A percentile compares a stretch with the other conserved stretches of the same genome.
These are phyloP conservation scores for Vitis hybrid DNA, from an alignment of 177 flowering plant genomes.

Conservation along the genomic window DNA sequence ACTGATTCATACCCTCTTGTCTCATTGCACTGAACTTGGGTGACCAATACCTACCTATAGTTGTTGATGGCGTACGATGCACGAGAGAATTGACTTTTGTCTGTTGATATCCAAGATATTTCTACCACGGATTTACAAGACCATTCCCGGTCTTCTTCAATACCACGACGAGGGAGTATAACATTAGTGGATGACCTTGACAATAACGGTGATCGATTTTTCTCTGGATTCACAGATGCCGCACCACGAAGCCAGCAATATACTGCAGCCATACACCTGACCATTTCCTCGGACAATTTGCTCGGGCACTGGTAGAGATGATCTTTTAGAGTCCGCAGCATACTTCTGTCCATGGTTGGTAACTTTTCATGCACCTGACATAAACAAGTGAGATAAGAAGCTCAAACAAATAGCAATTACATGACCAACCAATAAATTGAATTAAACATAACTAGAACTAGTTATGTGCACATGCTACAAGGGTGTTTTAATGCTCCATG, in stretches of 20 bases:
- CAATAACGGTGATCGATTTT: slow-evolving; percentile 43
- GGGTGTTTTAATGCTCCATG: too few species aligned
- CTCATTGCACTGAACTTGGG: too few species aligned
- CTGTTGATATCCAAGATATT: slow-evolving; percentile 66
- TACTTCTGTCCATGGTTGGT: slow-evolving; percentile 30
- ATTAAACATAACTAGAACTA: slow-evolving; percentile 11
- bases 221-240: slow-evolving; percentile 37
- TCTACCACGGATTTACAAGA: slow-evolving; percentile 59
- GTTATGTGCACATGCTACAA: not conserved
- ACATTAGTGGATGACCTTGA: slow-evolving; percentile 60
- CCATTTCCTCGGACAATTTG: slow-evolving; percentile 83
- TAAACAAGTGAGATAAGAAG: slow-evolving; percentile 9
- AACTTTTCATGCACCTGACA: slow-evolving; percentile 40
- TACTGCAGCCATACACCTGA: slow-evolving; percentile 76
- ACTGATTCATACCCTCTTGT: too few species aligned
- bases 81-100: slow-evolving; percentile 29
- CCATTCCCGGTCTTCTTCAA: slow-evolving; percentile 39
- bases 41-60: slow-evolving; percentile 49
- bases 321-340: slow-evolving; percentile 63
- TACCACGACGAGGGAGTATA: slow-evolving; percentile 38
- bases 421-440: slow-evolving; percentile 41
- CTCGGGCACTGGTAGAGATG: slow-evolving; percentile 79
- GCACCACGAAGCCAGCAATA: slow-evolving; percentile 63
- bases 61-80: slow-evolving; percentile 37
- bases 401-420: slow-evolving; percentile 1